Percentiles rank a stretch among this genome's conserved stretches.
phyloP scores from a whole-genome alignment of 306 rosid species.

The Benincasa hispida region DNA sequence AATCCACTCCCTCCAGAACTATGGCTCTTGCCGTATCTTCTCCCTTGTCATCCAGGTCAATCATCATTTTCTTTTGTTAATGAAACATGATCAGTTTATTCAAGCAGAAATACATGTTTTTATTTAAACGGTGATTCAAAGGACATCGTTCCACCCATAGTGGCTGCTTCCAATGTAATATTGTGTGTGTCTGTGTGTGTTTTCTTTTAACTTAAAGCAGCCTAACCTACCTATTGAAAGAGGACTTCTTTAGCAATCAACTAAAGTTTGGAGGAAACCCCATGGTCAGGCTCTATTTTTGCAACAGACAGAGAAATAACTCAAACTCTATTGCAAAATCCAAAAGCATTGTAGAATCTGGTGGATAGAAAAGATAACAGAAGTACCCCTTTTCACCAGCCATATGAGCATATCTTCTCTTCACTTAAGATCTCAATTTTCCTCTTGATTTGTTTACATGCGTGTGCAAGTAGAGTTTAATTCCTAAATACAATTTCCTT shows the following conservation, averaged over 20 bases:
- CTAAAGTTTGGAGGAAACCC: neutral
- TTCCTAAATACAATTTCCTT: neutral
- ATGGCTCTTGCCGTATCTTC: slow-evolving; percentile 22
- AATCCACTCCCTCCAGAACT: slow-evolving; percentile 30
- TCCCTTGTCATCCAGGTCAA: slow-evolving; percentile 21
- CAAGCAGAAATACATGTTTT: neutral
- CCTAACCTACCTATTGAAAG: neutral
- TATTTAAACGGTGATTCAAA: neutral
- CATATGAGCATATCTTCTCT: neutral
- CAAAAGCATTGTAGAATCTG: neutral
- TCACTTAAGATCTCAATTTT: neutral
- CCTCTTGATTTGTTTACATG: neutral
- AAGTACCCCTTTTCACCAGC: neutral
- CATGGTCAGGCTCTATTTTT: neutral
- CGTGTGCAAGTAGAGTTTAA: neutral
- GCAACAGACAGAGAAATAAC: neutral
- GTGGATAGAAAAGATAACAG: neutral
- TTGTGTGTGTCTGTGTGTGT: neutral
- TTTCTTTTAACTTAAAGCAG: neutral
- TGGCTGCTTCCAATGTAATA: neutral
- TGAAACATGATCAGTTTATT: neutral
- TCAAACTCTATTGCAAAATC: neutral
- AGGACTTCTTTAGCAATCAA: neutral
- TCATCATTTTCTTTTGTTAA: neutral
- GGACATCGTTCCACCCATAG: neutral